Evolutionary conservation across 345 rosid species (phyloP).

Genomic region (Lumnitzera littorea): DNA sequence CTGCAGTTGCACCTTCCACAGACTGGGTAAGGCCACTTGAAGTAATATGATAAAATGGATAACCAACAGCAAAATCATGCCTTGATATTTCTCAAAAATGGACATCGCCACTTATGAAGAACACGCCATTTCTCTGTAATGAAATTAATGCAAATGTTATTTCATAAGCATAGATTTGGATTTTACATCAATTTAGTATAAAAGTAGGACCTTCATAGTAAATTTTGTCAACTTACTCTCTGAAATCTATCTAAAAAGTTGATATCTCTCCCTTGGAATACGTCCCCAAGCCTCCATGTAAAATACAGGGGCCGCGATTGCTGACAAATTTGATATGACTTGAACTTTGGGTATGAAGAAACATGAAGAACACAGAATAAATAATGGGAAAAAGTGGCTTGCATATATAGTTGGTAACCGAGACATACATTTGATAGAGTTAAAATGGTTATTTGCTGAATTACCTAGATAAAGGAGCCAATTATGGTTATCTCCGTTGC

Average conservation of each 20-base stretch:
- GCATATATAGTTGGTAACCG: no score
- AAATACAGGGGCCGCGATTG: conserved; percentile 64
- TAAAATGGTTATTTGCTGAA: not conserved
- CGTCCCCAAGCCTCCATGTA: conserved; percentile 82
- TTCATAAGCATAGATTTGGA: not conserved
- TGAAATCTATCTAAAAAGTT: conserved; percentile 48
- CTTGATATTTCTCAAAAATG: conserved; percentile 89
- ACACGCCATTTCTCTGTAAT: conserved; percentile 66
- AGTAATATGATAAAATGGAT: conserved; percentile 76
- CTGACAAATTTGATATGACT: conserved; percentile 85
- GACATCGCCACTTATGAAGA: conserved; percentile 86
- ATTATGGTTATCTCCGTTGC: conserved; percentile 56
- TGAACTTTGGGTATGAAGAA: conserved; percentile 11
- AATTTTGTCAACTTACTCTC: conserved; percentile 49
- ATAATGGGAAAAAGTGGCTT: no score
- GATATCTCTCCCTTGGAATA: conserved; percentile 71
- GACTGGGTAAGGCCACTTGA: conserved; percentile 90
- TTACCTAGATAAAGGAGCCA: conserved; percentile 85
- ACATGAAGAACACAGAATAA: no score
- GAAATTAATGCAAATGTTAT: not conserved
- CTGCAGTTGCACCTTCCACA: conserved; percentile 41
- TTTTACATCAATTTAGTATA: not conserved
- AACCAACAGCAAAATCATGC: conserved; percentile 66
- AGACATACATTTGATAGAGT: not conserved
- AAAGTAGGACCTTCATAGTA: not conserved